phyloP scores from a whole-genome alignment of 2,329 filamentous ascomycete species.

The Botryosphaeria dothidea region DNA sequence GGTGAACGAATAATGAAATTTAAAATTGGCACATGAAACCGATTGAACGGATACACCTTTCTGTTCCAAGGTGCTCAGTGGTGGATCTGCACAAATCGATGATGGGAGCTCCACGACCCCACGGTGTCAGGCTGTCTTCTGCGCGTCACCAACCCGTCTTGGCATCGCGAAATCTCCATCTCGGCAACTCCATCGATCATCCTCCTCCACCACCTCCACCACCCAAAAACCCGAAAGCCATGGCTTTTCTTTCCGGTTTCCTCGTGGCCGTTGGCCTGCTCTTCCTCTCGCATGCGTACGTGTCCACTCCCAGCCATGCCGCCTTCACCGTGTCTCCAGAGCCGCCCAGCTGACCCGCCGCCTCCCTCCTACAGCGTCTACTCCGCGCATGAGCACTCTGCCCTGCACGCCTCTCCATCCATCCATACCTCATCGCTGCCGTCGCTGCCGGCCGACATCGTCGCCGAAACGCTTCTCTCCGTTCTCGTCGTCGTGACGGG shows the following conservation, averaged over 20 bases:
- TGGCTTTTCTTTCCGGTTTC: conserved; percentile 71
- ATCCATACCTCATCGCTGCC: conserved; percentile 33
- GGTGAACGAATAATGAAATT: background rate
- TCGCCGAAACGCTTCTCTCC: conserved; percentile 79
- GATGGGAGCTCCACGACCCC: background rate
- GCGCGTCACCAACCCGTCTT: conserved; percentile 14
- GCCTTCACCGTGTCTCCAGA: background rate
- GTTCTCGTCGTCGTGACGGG: conserved; percentile 80
- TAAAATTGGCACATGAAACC: background rate
- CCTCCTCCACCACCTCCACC: background rate
- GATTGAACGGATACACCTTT: background rate
- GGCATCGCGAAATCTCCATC: conserved; percentile 7
- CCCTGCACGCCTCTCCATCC: conserved; percentile 57
- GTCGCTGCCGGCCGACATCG: conserved; percentile 77
- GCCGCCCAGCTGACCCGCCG: background rate
- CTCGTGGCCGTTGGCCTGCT: conserved; percentile 75
- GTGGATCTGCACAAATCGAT: background rate
- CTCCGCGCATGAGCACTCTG: conserved; percentile 89
- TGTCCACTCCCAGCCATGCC: background rate
- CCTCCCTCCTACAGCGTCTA: conserved; percentile 70
- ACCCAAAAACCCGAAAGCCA: conserved; percentile 34
- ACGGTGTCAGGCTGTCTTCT: background rate
- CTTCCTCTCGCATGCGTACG: conserved; percentile 82
- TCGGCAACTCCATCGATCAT: background rate
- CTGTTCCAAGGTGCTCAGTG: background rate